A percentile compares a stretch with the other conserved stretches of the same genome.
Evolutionary conservation across 2,329 filamentous ascomycete genomes (phyloP).

Genomic region (Trichoderma sp.): DNA sequence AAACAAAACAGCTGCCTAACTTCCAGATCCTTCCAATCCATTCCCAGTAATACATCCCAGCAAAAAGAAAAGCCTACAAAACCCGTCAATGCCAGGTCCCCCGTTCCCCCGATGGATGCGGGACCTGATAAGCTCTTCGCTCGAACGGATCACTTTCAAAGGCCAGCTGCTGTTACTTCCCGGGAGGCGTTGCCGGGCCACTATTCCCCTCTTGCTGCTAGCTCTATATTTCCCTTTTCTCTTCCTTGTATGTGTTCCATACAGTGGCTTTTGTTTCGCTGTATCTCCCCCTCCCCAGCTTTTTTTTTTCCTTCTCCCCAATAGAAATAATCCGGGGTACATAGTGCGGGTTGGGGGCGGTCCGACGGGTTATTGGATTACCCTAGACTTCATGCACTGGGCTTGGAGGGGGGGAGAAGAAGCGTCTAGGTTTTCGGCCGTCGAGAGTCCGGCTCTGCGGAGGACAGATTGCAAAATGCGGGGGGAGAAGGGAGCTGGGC

Average conservation of each 20-base stretch:
- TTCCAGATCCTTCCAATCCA: not conserved
- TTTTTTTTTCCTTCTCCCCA: not conserved
- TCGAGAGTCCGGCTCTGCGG: constrained; percentile 1
- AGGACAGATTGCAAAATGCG: constrained; percentile 1
- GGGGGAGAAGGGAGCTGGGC: not conserved
- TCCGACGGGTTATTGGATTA: not conserved
- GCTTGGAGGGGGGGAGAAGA: too few species aligned
- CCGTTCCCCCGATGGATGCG: constrained; percentile 18
- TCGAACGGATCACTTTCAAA: constrained; percentile 8
- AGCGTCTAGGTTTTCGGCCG: not conserved
- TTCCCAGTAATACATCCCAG: constrained; percentile 7
- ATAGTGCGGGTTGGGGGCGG: not conserved
- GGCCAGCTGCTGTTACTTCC: not conserved
- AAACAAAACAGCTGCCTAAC: not conserved
- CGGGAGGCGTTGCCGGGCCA: not conserved
- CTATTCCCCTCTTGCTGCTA: not conserved
- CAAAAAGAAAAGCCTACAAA: not conserved
- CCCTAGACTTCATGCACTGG: not conserved
- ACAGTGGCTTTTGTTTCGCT: not conserved
- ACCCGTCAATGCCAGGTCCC: not conserved
- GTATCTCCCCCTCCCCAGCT: not conserved
- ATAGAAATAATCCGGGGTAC: not conserved
- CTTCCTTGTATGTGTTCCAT: not conserved
- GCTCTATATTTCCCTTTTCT: not conserved
- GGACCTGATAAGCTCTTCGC: constrained; percentile 6